phyloP scores from a whole-genome alignment of 345 rosid species.

The Euphorbia peplus region DNA sequence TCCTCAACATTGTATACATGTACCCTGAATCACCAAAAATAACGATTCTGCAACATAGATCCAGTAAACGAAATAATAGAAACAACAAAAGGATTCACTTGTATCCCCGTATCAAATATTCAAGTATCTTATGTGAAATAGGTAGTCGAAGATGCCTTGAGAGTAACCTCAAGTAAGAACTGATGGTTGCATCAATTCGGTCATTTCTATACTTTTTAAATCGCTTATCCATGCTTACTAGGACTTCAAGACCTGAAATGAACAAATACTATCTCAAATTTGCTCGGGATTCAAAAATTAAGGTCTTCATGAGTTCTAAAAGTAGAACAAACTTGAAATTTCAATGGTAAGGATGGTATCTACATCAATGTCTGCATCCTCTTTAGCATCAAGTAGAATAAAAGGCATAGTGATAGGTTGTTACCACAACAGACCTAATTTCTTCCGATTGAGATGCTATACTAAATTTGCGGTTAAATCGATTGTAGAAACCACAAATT shows the following conservation, averaged over 20 bases:
- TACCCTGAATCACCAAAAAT: constrained; percentile 51
- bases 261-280: neutral
- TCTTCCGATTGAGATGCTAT: constrained; percentile 66
- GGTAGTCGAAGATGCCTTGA: constrained; percentile 64
- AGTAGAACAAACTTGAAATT: constrained; percentile 34
- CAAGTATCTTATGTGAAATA: constrained; percentile 67
- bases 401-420: constrained; percentile 62
- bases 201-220: constrained; percentile 55
- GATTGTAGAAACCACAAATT: too few relatives aligned
- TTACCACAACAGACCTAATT: constrained; percentile 47
- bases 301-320: neutral
- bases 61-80: neutral
- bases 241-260: constrained; percentile 64
- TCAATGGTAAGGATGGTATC: constrained; percentile 60
- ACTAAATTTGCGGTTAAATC: too few relatives aligned
- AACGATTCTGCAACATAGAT: neutral
- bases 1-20: constrained; percentile 74
- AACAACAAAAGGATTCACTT: too few relatives aligned
- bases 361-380: constrained; percentile 72
- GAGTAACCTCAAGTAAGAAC: constrained; percentile 60
- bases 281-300: neutral
- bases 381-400: constrained; percentile 47
- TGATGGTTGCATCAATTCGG: constrained; percentile 48
- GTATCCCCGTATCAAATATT: constrained; percentile 90
- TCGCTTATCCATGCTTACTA: constrained; percentile 57